phyloP scores from a whole-genome alignment of 2,329 filamentous ascomycete species.

The Pseudogymnoascus sp. region DNA sequence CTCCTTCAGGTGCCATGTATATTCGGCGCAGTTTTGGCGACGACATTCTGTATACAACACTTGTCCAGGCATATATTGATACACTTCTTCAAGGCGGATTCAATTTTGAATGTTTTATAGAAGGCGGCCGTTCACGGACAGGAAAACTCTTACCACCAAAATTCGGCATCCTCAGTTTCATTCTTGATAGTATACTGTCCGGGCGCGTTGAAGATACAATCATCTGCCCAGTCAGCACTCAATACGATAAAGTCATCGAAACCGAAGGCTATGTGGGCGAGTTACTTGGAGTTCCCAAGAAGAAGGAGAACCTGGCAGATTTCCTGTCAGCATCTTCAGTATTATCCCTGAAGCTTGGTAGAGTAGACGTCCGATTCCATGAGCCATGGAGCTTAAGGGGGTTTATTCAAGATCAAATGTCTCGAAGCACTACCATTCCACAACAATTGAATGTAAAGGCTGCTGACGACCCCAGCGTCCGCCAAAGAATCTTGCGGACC shows the following conservation, averaged over 20 bases:
- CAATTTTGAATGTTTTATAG: constrained; percentile 96
- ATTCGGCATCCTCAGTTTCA: constrained; percentile 88
- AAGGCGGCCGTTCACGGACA: constrained; percentile 85
- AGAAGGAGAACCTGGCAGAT: constrained; percentile 85
- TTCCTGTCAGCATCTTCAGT: constrained; percentile 84
- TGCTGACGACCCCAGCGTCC: constrained; percentile 29
- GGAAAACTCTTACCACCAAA: constrained; percentile 92
- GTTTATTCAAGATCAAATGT: constrained; percentile 73
- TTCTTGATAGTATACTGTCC: constrained; percentile 82
- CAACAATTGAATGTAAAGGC: constrained; percentile 40
- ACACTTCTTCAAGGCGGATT: constrained; percentile 82
- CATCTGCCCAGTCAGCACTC: constrained; percentile 91
- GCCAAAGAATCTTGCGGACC: constrained; percentile 68
- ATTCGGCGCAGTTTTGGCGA: constrained; percentile 89
- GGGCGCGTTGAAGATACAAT: constrained; percentile 85
- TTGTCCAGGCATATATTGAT: constrained; percentile 97
- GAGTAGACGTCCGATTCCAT: constrained; percentile 93
- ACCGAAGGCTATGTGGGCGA: constrained; percentile 96
- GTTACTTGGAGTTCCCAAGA: constrained; percentile 86
- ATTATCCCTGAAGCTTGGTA: constrained; percentile 77
- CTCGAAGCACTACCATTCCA: constrained; percentile 46
- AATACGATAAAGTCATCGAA: constrained; percentile 98
- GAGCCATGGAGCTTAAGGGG: constrained; percentile 85
- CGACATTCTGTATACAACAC: constrained; percentile 78
- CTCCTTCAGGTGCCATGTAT: constrained; percentile 69